Base-by-base conservation (phyloP, 441 rosid species). In the Arabidopsis lyrata region DNA sequence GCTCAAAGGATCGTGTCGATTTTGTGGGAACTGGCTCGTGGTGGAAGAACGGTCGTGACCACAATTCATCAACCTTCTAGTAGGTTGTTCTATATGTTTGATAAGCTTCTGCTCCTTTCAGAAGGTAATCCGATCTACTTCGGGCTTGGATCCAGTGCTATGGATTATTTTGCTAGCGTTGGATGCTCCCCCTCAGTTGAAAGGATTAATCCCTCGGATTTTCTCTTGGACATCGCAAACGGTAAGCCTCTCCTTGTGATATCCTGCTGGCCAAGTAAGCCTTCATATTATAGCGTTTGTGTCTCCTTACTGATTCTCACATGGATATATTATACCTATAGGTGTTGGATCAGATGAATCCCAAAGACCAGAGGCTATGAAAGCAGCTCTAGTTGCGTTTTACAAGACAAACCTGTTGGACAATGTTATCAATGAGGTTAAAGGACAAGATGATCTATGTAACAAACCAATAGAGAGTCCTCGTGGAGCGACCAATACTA, bases 61-160 rank as follows among this genome's bases (percentile, higher is more conserved):
- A 93, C 97, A 49, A 89, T 93, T 71, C 98, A 93, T 72, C 98
- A 93, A 79, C 97, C 97, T 47, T 93, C 98, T 2, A 89, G 91
- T 71, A 77, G 94, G 80, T 70, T 93, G 77, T 93, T 89, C 63
- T 70, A 83, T 78, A 84, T 93, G 98, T 90, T 93, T 71, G 93
- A 93, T 70, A 88, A 90, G 84, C 84, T 89, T 70, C 73, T 90
- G 42, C 87, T 90, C 75, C 72, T 93, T 68, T 86, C 94, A 6
- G 98, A 93, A 16, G 98, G 98, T 53, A 84, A 70, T 49, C 89
- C 90, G 0, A 77, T 93, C 61, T 93, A 88, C 74, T 81, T 87
- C 55, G 98, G 97, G 15, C 13, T 84, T 87, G 14, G 81, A 73
- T 76, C 84, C 44, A 75, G 86, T 62, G 79, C 76, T 74, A 84